These are phyloP conservation scores for Tricholoma furcatifolium DNA, from an alignment of 768 basidiomycete genomes.

Conservation along the genomic window DNA sequence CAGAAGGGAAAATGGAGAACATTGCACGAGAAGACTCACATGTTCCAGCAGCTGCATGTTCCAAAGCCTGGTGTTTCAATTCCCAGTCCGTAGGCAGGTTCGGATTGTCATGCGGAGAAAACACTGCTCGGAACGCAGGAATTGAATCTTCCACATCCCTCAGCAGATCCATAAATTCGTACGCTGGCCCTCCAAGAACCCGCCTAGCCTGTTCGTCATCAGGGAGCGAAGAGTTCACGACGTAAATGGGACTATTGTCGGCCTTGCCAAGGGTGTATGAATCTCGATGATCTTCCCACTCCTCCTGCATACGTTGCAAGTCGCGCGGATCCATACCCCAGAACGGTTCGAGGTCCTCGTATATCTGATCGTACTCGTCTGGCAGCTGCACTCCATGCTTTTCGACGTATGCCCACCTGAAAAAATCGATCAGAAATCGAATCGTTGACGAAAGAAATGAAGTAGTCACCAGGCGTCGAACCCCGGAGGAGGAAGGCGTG, in stretches of 20 bases:
- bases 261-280: conserved; percentile 41
- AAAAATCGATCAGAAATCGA: neutral
- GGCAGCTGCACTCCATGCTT: conserved; percentile 68
- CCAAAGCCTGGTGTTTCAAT: conserved; percentile 28
- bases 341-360: conserved; percentile 78
- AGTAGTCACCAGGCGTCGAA: conserved; percentile 76
- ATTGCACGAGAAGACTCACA: conserved; percentile 29
- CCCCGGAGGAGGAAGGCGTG: conserved; percentile 73
- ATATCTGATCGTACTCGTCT: conserved; percentile 81
- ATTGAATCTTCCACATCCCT: conserved; percentile 37
- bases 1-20: neutral
- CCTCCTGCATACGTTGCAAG: conserved; percentile 31
- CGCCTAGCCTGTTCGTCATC: conserved; percentile 16
- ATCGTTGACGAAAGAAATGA: neutral
- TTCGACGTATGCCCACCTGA: conserved; percentile 49
- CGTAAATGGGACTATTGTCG: conserved; percentile 18
- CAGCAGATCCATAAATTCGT: conserved; percentile 37
- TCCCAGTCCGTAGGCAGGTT: conserved; percentile 36
- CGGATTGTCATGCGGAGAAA: conserved; percentile 51
- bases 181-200: conserved; percentile 25
- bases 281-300: conserved; percentile 36
- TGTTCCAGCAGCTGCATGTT: conserved; percentile 34
- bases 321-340: conserved; percentile 56
- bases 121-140: conserved; percentile 48
- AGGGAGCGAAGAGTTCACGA: conserved; percentile 30